Evolutionary conservation across 768 basidiomycete species (phyloP), one percentile per base, ranked within the genome.

Genomic region (Mycena indigotica): DNA sequence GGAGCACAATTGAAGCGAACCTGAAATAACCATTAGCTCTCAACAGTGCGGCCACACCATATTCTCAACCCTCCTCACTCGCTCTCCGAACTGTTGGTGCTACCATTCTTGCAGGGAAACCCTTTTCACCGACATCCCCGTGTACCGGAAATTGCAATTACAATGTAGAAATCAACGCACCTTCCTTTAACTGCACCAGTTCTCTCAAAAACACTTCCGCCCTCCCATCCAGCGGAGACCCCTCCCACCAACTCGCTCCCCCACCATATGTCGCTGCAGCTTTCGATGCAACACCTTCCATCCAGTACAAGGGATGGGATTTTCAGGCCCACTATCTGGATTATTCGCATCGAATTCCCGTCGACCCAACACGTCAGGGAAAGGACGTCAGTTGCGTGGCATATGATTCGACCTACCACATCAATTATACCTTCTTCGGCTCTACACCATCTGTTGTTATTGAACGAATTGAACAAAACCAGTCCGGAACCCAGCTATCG

Each of bases 101-200:
- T 5, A 53, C 51, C 5, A 6, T 61, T 2, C 28, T 56, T 12
- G 55, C 55, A 19, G 39, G 46, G 1, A 32, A 56, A 25, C 60
- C 55, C 3, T 50, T 53, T 5, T 21, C 29, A 15, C 60, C 44
- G 3, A 19, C 46, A n/a, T 51, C 58, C 8, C 48, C 55, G 5
- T 61, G 60, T 39, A n/a, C n/a, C n/a, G n/a, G n/a, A n/a, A 44
- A 61, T 29, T 61, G 60, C 52, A 48, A 50, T 4, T 61, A 56
- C 15, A 21, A n/a, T 2, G 8, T 30, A 2, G 24, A 38, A 3
- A 28, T 41, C 38, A 28, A 46, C 15, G 55, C 51, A 5, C 60
- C 52, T 4, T 49, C 51, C 4, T 61, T 61, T 30, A 30, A 41
- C 2, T 61, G 60, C 52, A 12, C 51, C 5, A 1, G 29, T 8